Conservation (phyloP, 441 rosid genomes). For the Gossypium trilobum region DNA sequence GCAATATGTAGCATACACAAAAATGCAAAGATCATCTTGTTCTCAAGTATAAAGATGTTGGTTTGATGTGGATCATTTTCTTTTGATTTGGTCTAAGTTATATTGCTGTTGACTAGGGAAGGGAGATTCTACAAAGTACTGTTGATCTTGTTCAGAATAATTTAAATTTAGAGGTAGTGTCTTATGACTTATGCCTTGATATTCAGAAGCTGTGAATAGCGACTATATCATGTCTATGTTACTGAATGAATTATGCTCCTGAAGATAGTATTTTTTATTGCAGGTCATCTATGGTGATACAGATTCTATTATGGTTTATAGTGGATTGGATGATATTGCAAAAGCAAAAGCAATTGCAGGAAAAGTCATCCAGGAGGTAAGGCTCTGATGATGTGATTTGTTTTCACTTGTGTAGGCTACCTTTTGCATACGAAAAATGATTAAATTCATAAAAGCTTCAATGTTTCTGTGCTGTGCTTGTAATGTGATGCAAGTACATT, state of each 20-base stretch:
- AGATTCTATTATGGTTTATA: constrained; percentile 95
- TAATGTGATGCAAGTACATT: background rate
- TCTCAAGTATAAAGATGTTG: constrained; percentile 3
- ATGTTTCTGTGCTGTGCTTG: background rate
- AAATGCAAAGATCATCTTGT: constrained; percentile 6
- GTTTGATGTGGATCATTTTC: background rate
- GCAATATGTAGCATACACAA: constrained; percentile 4
- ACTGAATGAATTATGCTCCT: constrained; percentile 14
- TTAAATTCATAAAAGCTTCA: background rate
- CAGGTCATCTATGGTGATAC: constrained; percentile 98
- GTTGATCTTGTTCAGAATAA: constrained; percentile 91
- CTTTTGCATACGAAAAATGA: background rate
- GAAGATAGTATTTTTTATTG: constrained; percentile 23
- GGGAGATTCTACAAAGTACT: constrained; percentile 88
- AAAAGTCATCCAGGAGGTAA: constrained; percentile 87
- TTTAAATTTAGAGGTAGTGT: constrained; percentile 72
- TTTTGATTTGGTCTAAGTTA: constrained; percentile 15
- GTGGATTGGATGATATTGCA: constrained; percentile 70
- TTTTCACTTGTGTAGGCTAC: background rate
- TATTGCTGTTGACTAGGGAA: constrained; percentile 50
- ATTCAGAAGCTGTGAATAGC: constrained; percentile 17
- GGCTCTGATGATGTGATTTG: constrained; percentile 11
- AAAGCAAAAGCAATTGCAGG: constrained; percentile 66
- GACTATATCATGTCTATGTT: constrained; percentile 7
- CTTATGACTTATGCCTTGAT: constrained; percentile 14